These are phyloP conservation scores for Cutaneotrichosporon cavernicola DNA, from an alignment of 1,284 basidiomycete genomes.

Conservation along the genomic window DNA sequence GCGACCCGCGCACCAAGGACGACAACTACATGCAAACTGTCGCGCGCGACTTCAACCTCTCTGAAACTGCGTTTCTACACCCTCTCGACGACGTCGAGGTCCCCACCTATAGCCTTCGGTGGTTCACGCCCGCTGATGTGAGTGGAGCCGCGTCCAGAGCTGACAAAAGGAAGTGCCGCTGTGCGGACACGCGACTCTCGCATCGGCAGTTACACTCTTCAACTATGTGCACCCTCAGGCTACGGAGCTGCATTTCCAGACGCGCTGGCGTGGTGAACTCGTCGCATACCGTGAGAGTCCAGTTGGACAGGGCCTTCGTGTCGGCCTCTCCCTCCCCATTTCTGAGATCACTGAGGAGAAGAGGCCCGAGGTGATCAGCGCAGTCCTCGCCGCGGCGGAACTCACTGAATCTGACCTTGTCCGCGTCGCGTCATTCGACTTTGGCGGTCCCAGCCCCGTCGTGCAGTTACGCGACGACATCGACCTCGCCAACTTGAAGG, in stretches of 20 bases:
- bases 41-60: slow-evolving; percentile 41
- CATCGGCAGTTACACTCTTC: slow-evolving; percentile 38
- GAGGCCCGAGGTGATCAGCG: neutral
- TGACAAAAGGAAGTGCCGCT: slow-evolving; percentile 38
- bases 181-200: slow-evolving; percentile 47
- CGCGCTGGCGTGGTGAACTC: slow-evolving; percentile 37
- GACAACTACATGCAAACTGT: slow-evolving; percentile 33
- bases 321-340: slow-evolving; percentile 75
- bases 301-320: slow-evolving; percentile 19
- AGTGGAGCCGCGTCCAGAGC: neutral
- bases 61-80: slow-evolving; percentile 44
- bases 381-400: neutral
- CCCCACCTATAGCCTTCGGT: slow-evolving; percentile 36
- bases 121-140: slow-evolving; percentile 37
- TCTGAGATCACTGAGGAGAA: slow-evolving; percentile 12
- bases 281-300: slow-evolving; percentile 25
- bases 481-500: slow-evolving; percentile 27
- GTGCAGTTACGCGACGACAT: slow-evolving; percentile 17
- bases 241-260: slow-evolving; percentile 31
- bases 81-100: slow-evolving; percentile 19
- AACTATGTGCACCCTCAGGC: slow-evolving; percentile 26
- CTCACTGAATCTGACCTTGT: slow-evolving; percentile 14
- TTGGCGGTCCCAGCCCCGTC: slow-evolving; percentile 14
- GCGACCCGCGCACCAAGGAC: slow-evolving; percentile 30
- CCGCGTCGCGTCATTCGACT: slow-evolving; percentile 21